phyloP scores from a whole-genome alignment of 2,329 filamentous ascomycete genomes.

The Aspergillus pseudotamarii region DNA sequence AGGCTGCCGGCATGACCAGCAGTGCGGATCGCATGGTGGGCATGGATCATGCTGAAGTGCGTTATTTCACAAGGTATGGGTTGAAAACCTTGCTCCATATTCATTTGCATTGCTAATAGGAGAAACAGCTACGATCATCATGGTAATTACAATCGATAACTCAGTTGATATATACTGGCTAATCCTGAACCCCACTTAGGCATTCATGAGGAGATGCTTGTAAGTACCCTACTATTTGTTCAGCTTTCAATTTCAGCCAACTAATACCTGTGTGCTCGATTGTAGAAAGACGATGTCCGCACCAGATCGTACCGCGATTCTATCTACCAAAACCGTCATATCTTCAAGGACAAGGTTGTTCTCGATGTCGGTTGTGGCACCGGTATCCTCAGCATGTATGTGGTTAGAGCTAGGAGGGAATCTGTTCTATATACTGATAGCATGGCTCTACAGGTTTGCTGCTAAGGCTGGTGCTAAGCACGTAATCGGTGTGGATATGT shows the following conservation, averaged over 20 bases:
- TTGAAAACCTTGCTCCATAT: not conserved
- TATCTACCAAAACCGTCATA: conserved; percentile 94
- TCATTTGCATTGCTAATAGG: conserved; percentile 20
- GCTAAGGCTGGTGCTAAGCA: conserved; percentile 96
- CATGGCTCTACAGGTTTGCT: conserved; percentile 72
- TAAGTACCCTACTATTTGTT: conserved; percentile 53
- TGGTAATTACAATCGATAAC: conserved; percentile 61
- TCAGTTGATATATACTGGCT: conserved; percentile 19
- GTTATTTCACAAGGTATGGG: conserved; percentile 95
- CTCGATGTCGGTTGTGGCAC: conserved; percentile 98
- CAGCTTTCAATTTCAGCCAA: conserved; percentile 6
- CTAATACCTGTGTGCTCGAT: not conserved
- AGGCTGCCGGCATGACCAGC: conserved; percentile 37
- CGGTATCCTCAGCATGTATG: conserved; percentile 95
- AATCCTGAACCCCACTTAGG: conserved; percentile 56
- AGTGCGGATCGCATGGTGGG: conserved; percentile 53
- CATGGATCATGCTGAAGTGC: conserved; percentile 93
- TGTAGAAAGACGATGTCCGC: conserved; percentile 95
- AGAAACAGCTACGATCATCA: conserved; percentile 88
- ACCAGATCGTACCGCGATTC: conserved; percentile 96
- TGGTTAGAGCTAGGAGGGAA: conserved; percentile 5
- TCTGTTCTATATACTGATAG: conserved; percentile 19
- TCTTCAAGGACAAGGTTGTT: conserved; percentile 90
- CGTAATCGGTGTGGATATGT: conserved; percentile 99
- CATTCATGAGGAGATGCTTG: conserved; percentile 98